Evolutionary conservation across 305 asterid species (phyloP), one percentile per base, ranked within the genome.

Genomic region (Fraxinus dipetala): DNA sequence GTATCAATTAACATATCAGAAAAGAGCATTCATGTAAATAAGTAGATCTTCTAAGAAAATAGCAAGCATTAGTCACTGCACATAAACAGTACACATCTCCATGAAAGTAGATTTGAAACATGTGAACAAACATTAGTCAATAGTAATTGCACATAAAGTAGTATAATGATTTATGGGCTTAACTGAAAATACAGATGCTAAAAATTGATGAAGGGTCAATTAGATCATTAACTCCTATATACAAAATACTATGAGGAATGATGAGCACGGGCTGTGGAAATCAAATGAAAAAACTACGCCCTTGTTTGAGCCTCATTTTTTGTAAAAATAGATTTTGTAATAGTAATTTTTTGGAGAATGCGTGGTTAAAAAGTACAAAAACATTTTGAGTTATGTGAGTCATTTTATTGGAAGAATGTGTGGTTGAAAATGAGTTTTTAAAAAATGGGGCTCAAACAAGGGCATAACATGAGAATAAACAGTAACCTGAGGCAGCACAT

Each of bases 1-100:
- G 24, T 34, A 79, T 56, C 6, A 59, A 69, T 88, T 82, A 89
- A 82, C 67, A 31, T 76, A 56, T 72, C 18, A 63, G 79, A 36
- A 45, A 14, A 16, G 45, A 9, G 30, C 14, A 80, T 45, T 10
- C 22, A 22, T 10, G 24, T 9, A 34, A 59, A 85, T 30, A 75
- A 30, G 40, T 22, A 56, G 75, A 81, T 13, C 2, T 13, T 26
- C 43, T 24, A 31, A 34, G 22, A 74, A 8, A 56, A 18, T 18
- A 4, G 28, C 67, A 56, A 56, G 20, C 26, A 18, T 56, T 20
- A 56, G 28, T 56, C 28, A 56, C 11, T 56, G 11, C 11, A 56
- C 65, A 54, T 54, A 54, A 54, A 54, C 65, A n/a, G 24, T n/a
- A 20, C 65, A 54, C 67, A 18, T 56, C 13, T 56, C 67, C 13